Evolutionary conservation across 345 rosid genomes (phyloP).

Genomic region (Hibiscus mutabilis): DNA sequence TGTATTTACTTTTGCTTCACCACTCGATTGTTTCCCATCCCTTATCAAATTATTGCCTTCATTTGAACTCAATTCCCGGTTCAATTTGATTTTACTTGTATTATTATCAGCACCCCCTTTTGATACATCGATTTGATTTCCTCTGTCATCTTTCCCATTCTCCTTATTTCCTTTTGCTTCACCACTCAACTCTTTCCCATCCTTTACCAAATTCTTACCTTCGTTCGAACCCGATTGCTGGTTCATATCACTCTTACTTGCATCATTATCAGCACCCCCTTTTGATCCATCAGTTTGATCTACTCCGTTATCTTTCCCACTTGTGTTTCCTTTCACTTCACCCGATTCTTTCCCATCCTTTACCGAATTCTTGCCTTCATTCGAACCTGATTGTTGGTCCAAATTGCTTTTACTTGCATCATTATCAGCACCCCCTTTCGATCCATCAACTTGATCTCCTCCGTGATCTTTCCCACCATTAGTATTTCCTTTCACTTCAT

Average conservation of each 20-base stretch:
- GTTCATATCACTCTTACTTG: neutral
- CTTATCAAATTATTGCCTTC: neutral
- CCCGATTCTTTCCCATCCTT: slow-evolving; percentile 5
- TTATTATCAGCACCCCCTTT: neutral
- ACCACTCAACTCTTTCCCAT: slow-evolving; percentile 9
- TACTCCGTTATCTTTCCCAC: too few species aligned
- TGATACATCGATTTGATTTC: neutral
- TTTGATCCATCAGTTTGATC: neutral
- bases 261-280: neutral
- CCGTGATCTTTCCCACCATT: slow-evolving; percentile 6
- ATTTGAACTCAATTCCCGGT: too few species aligned
- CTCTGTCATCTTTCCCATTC: neutral
- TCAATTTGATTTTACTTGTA: neutral
- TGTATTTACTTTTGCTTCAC: neutral
- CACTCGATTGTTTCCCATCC: neutral
- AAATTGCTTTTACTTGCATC: neutral
- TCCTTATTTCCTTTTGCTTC: neutral
- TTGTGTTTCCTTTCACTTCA: too few species aligned
- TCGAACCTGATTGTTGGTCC: neutral
- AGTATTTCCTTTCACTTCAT: neutral
- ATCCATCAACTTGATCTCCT: neutral
- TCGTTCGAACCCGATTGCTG: slow-evolving; percentile 7
- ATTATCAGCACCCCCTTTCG: neutral
- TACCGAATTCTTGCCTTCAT: neutral
- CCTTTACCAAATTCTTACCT: neutral